Evolutionary conservation across 306 rosid genomes (phyloP), one percentile per base, ranked within the genome.

Genomic region (Gastrolobium bilobum): DNA sequence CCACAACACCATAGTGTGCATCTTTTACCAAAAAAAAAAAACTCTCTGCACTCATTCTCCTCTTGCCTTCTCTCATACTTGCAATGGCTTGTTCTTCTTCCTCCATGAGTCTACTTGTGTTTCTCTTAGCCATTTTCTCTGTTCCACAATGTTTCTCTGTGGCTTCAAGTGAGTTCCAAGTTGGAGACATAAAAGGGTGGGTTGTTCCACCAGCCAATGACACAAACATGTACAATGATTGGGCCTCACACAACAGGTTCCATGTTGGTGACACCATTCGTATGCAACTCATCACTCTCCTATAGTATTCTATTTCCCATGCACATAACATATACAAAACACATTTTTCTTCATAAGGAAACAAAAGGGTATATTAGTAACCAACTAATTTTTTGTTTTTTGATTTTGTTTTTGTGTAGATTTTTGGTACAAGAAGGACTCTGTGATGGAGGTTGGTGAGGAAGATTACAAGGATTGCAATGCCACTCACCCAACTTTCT

Each of bases 231-330:
- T 92, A 83, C 90, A 93, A 88, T 61, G 82, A 78, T 6, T 95
- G 99, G 99, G 98, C 99, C 80, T 89, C 97, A 1, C 77, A 80
- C 79, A 87, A 91, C 82, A 82, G 97, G 75, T 95, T 95, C 87
- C 90, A 33, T 29, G 83, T 83, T 13, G 91, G 90, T 4, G 95
- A 92, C 70, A 10, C 91, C 74, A 53, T 92, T 31, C 78, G 98
- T 95, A 86, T 54, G 97, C 77, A 51, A 44, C 39, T 0, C 3
- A 10, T 57, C 39, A 34, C 53, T 33, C 5, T 20, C 8, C 10
- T 20, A 20, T 20, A 20, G 26, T 20, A 20, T 20, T 20, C 26
- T 20, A 0, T 4, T 4, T 48, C 62, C 13, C 44, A 4, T 47
- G 4, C 71, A 60, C 7, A 30, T n/a, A 7, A 6, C 2, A 63